These are phyloP conservation scores for Auricularia sp. DNA, from an alignment of 768 basidiomycete genomes.

Conservation along the genomic window DNA sequence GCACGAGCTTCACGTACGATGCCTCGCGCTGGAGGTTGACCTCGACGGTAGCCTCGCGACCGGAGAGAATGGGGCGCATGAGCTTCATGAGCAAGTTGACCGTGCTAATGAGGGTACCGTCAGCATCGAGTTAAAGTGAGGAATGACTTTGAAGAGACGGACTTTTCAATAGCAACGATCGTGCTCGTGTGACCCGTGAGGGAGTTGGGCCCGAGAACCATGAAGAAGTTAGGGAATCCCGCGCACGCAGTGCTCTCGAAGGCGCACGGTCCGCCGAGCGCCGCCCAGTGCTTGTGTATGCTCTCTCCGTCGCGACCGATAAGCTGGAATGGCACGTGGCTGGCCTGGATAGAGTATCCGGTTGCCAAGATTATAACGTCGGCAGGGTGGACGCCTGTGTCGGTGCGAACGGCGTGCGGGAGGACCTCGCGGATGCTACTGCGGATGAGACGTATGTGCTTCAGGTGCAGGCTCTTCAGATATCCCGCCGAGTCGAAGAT, in stretches of 20 bases:
- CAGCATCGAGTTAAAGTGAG: neutral
- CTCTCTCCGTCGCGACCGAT: constrained; percentile 11
- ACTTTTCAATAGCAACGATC: constrained; percentile 12
- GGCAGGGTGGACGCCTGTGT: constrained; percentile 8
- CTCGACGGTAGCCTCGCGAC: too few relatives aligned
- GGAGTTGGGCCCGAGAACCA: constrained; percentile 15
- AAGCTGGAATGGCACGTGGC: constrained; percentile 9
- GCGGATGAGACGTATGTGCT: too few relatives aligned
- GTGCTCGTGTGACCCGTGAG: constrained; percentile 16
- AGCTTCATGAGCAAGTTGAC: neutral
- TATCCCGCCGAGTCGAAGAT: too few relatives aligned
- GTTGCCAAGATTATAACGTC: constrained; percentile 17
- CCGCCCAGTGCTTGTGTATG: constrained; percentile 10
- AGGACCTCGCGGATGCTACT: constrained; percentile 6
- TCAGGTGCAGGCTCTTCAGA: too few relatives aligned
- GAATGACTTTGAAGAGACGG: neutral
- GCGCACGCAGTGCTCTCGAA: constrained; percentile 7
- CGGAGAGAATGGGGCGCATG: neutral
- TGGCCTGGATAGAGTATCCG: neutral
- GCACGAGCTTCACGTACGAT: too few relatives aligned
- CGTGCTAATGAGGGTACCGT: neutral
- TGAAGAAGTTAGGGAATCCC: constrained; percentile 12
- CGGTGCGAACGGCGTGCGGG: constrained; percentile 10
- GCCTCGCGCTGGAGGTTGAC: too few relatives aligned
- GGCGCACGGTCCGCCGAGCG: constrained; percentile 7